phyloP scores from a whole-genome alignment of 2,329 filamentous ascomycete species.

The Cercospora sp. region DNA sequence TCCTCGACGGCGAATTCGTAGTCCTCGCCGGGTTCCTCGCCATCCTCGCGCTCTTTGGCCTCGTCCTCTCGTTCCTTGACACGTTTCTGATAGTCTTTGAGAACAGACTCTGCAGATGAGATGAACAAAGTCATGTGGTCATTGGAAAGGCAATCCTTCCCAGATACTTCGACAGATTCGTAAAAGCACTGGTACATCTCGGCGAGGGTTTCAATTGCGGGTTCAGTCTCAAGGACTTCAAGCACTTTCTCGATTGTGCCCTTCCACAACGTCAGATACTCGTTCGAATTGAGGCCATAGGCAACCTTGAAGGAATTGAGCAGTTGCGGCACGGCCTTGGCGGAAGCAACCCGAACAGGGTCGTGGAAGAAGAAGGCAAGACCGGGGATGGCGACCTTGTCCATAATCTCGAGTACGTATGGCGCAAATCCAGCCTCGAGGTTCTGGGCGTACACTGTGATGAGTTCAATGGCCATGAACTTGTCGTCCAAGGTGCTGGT shows the following conservation, averaged over 20 bases:
- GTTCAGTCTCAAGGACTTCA: conserved; percentile 89
- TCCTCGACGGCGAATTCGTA: conserved; percentile 90
- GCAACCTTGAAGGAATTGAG: conserved; percentile 92
- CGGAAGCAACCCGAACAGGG: conserved; percentile 89
- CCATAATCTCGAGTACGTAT: conserved; percentile 90
- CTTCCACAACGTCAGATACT: conserved; percentile 80
- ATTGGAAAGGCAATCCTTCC: conserved; percentile 74
- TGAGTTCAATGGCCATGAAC: conserved; percentile 98
- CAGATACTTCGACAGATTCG: conserved; percentile 91
- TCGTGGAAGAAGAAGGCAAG: conserved; percentile 99
- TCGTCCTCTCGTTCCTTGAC: conserved; percentile 83
- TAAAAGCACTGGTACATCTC: conserved; percentile 99
- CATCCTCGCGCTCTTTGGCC: conserved; percentile 77
- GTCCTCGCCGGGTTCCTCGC: conserved; percentile 73
- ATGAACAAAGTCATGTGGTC: conserved; percentile 87
- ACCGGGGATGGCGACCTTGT: conserved; percentile 90
- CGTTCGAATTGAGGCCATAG: conserved; percentile 75
- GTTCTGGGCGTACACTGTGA: conserved; percentile 95
- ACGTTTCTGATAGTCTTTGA: conserved; percentile 90
- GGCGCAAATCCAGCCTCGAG: conserved; percentile 90
- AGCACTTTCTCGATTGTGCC: conserved; percentile 86
- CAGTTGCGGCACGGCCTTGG: conserved; percentile 89
- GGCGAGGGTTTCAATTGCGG: conserved; percentile 90
- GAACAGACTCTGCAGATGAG: conserved; percentile 76
- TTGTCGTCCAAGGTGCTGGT: conserved; percentile 97